Conservation (phyloP, 768 basidiomycete genomes). For the Coprinopsis strossmayeri region DNA sequence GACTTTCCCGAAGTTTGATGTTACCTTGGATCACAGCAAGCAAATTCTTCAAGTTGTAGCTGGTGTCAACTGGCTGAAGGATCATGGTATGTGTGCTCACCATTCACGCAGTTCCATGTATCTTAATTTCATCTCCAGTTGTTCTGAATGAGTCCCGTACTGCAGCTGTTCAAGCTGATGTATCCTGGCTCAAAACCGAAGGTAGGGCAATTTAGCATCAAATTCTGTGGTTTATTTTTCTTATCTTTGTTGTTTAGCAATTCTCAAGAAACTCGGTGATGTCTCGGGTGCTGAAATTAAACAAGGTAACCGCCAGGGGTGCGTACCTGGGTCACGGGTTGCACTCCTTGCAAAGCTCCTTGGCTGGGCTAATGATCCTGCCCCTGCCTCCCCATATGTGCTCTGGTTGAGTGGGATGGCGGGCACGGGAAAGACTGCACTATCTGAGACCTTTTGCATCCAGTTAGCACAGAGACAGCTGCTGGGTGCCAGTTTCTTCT, state of each 20-base stretch:
- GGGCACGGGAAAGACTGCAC: slow-evolving; percentile 9
- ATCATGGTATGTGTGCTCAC: too few species aligned
- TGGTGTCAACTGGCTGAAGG: background rate
- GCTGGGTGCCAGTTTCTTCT: slow-evolving; percentile 8
- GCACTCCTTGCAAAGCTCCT: background rate
- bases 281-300: background rate
- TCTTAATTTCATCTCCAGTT: too few species aligned
- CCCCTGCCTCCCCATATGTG: background rate
- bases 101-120: too few species aligned
- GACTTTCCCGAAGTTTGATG: background rate
- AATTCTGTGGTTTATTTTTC: background rate
- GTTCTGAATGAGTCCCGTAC: too few species aligned
- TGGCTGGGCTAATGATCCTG: background rate
- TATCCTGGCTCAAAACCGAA: too few species aligned
- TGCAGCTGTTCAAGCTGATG: too few species aligned
- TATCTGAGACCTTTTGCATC: slow-evolving; percentile 6
- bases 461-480: background rate
- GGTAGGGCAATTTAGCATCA: too few species aligned
- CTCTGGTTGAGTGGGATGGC: slow-evolving; percentile 6
- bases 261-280: background rate
- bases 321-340: background rate
- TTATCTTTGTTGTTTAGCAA: background rate
- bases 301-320: background rate
- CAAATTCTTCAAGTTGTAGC: background rate
- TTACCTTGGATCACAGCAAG: background rate